Base-by-base conservation (phyloP, 106 monocot species). In the Dendrobium nobile region DNA sequence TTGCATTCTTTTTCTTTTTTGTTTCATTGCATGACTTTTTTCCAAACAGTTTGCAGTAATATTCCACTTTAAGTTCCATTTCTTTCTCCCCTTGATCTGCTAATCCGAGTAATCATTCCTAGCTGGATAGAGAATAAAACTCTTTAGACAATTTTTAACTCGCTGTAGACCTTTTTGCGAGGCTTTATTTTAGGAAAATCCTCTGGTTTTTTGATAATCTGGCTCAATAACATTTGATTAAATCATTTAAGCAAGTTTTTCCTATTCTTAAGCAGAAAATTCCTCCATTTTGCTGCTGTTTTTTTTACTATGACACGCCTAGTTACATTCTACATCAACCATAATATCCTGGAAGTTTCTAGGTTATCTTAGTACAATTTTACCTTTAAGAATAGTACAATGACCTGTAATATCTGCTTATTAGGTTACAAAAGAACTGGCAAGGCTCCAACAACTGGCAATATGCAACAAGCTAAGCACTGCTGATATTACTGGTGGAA, bases 381-480 rank as follows among this genome's bases (percentile, higher is more conserved):
- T 67, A 26, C 28, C 27, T 37, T 45, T 45, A 56, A 15, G 8
- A 44, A 44, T 6, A 8, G 5, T 44, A 44, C 44, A 44, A 27
- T 67, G 67, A 27, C 67, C 11, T n/a, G 9, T 24, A 28, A 28
- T 40, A 28, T 83, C 54, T 2, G 75, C 9, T 37, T 48, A 37
- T 65, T 77, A 99, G 99, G 93, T 99, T 59, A 99, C 95, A 47
- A 89, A 85, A 80, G 95, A 98, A 79, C 77, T 98, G 67, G 82
- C 89, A 26, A 83, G 99, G 70, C 78, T 99, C 45, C 93, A 99
- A 41, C 86, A 87, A 67, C 58, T 91, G 84, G 99, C 99, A 77
- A 80, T 86, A 74, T 84, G 80, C 70, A 99, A 95, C 85, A 99
- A 93, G 85, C 81, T 99, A 67, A 88, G 79, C 64, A 80, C 89